Evolutionary conservation across 345 rosid genomes (phyloP), one percentile per base, ranked within the genome.

Genomic region (Isatis tinctoria): DNA sequence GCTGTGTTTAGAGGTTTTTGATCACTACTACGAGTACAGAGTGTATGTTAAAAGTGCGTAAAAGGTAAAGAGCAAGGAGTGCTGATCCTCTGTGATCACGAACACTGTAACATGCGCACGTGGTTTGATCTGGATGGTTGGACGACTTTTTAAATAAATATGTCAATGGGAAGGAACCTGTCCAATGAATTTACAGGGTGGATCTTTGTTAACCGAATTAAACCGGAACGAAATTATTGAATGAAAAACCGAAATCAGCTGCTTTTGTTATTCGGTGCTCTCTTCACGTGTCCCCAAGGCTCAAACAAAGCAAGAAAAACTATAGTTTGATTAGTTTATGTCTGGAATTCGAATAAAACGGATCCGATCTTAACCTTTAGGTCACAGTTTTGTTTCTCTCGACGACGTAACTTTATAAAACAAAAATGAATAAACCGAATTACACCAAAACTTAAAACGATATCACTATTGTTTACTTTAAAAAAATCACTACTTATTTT

Each of bases 1-100:
- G 73, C 70, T 72, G 73, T 54, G 57, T 47, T 57, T 20, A 17
- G 73, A 77, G 74, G 45, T 52, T 75, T 32, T 64, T 65, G 80
- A 72, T 77, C 73, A 72, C 12, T 41, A 10, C 6, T 41, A 10
- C 6, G 4, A 43, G 59, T 49, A 73, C 81, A 78, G 78, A 78
- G 78, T 73, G 74, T 73, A 40, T 76, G 74, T 32, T 10, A 1
- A 14, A 43, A 20, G 9, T 16, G 78, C 54, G 70, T 67, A 73
- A 60, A 78, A 37, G 20, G 65, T 20, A 53, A 56, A 73, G 74
- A 54, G 28, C 12, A 74, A 5, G 9, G 67, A 32, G 81, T 71
- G 0, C 0, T 77, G 2, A 59, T 77, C 63, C 4, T 33, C 41
- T 72, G 68, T 22, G 61, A 3, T 40, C 27, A 24, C 20, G 49